Percentiles rank a stretch among this genome's conserved stretches.
Conservation (phyloP, 2,329 filamentous ascomycete species). For the Sarocladium strictum region DNA sequence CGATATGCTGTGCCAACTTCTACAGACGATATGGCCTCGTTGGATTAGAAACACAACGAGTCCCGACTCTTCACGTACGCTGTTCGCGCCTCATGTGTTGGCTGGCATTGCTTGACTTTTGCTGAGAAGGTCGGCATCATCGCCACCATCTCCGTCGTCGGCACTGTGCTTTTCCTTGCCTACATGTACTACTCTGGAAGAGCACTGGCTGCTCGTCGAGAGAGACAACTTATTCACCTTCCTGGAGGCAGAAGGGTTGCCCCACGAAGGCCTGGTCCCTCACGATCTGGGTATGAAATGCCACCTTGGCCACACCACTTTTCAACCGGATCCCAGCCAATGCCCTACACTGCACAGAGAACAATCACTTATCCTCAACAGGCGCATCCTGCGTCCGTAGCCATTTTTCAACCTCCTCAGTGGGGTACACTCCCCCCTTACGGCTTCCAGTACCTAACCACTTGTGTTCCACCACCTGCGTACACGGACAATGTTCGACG, state of each 20-base stretch:
- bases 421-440: background rate
- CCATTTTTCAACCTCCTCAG: background rate
- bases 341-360: background rate
- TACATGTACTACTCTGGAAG: constrained; percentile 30
- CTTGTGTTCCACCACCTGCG: background rate
- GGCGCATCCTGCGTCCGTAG: background rate
- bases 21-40: background rate
- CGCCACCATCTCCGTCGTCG: constrained; percentile 25
- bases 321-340: background rate
- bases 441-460: background rate
- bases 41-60: background rate
- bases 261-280: background rate
- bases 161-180: constrained; percentile 21
- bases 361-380: background rate
- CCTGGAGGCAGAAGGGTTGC: constrained; percentile 13
- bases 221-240: constrained; percentile 9
- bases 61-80: background rate
- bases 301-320: background rate
- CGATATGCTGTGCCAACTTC: background rate
- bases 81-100: constrained; percentile 17
- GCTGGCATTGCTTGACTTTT: constrained; percentile 34
- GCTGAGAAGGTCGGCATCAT: constrained; percentile 33
- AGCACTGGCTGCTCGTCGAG: constrained; percentile 11
- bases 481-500: background rate
- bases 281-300: background rate